Evolutionary conservation across 192 early-diverging fungal species (phyloP), one percentile per base, ranked within the genome.

Genomic region (Phlyctochytrium bullatum): DNA sequence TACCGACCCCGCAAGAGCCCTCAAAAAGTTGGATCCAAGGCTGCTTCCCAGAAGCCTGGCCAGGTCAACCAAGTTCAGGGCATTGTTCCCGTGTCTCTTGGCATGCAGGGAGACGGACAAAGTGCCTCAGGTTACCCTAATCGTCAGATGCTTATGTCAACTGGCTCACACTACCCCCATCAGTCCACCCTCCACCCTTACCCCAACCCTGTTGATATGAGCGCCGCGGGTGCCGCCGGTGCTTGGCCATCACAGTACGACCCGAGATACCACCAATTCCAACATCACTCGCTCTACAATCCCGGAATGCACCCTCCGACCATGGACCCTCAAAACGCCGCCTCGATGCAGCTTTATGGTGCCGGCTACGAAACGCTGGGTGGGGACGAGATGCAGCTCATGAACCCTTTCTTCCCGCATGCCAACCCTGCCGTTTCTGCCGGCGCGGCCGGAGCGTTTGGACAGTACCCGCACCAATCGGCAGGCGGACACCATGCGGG

Each of bases 1-100:
- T 86, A 86, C 65, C 52, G 72, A 31, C 85, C 85, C 25, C 69
- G 79, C 27, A 85, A 85, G 54, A 65, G 62, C 47, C 71, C 71
- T 4, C 34, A 59, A 25, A 81, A 81, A 62, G 61, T 47, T 47
- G 40, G 40, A 47, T 6, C 40, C 6, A 47, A 47, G 40, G 20
- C 40, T 47, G 40, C 20, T 6, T 6, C 10, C 20, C 40, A 47
- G 20, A 47, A 47, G 40, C 40, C 40, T 47, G 40, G 40, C 6
- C 6, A 47, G 10, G 20, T 47, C 10, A 47, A 47, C 40, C 40
- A 6, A 47, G 20, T 47, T 6, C n/a, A n/a, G n/a, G 40, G 40
- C 40, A 20, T 20, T 6, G 40, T 47, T 20, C 40, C 40, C 40
- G 10, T 47, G 40, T 6, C 10, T 47, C 6, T 47, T 6, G 40